Evolutionary conservation across 345 rosid species (phyloP).

Genomic region (Conringia planisiliqua): DNA sequence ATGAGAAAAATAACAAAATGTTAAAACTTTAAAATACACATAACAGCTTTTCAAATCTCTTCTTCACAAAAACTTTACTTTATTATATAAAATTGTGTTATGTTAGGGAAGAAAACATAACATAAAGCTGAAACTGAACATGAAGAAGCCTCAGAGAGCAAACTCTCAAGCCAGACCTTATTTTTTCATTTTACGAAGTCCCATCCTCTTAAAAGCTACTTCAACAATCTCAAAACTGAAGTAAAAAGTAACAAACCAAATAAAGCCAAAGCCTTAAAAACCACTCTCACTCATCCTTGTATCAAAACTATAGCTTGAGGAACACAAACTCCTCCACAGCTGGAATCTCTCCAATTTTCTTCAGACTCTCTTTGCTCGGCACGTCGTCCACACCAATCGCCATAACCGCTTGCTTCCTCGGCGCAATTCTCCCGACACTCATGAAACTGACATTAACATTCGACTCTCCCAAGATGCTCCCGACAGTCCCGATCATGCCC

Average conservation of each 20-base stretch:
- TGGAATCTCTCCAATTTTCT: constrained; percentile 62
- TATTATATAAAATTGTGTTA: too few relatives aligned
- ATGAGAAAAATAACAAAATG: too few relatives aligned
- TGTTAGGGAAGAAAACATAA: too few relatives aligned
- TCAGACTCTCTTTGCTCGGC: constrained; percentile 50
- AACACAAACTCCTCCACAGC: constrained; percentile 74
- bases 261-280: neutral
- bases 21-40: too few relatives aligned
- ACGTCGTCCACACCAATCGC: constrained; percentile 77
- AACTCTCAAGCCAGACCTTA: too few relatives aligned
- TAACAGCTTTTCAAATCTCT: too few relatives aligned
- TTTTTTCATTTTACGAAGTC: too few relatives aligned
- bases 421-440: constrained; percentile 89
- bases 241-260: neutral
- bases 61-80: too few relatives aligned
- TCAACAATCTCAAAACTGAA: neutral
- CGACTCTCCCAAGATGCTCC: constrained; percentile 67
- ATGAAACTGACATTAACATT: constrained; percentile 81
- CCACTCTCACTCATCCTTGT: too few relatives aligned
- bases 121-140: too few relatives aligned
- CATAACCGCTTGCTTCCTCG: constrained; percentile 78
- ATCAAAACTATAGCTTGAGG: constrained; percentile 52
- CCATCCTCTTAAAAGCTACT: neutral
- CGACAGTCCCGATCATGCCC: constrained; percentile 75
- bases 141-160: too few relatives aligned